Base-by-base conservation (phyloP, 2,329 filamentous ascomycete species). In the Colletotrichum abscissum region DNA sequence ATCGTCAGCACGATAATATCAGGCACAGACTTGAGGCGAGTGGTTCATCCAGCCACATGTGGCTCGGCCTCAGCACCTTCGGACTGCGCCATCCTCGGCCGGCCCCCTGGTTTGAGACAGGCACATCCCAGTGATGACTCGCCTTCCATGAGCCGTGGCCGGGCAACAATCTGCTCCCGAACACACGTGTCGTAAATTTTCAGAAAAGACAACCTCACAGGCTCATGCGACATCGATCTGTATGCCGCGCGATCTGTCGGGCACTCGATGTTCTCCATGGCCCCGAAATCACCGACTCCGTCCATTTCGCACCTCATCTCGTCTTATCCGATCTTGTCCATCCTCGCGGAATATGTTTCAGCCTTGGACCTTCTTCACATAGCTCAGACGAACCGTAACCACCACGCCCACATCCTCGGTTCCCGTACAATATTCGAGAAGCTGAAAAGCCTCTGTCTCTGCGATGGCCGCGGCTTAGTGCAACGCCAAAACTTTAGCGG, bases 401-500 rank as follows among this genome's bases (percentile, higher is more conserved):
- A 75, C 5, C 63, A 66, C 19, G 38, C 54, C 0, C 38, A 69
- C 30, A 73, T 75, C 5, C 60, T 71, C 8, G 65, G 24, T 6
- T 70, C 72, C 3, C 6, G 7, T 2, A 16, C n/a, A 14, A 28
- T 74, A 35, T 75, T 75, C 49, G 19, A 72, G 5, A 56, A 24
- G 4, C 73, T 75, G 7, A 63, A 24, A 8, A 62, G 67, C 4
- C 60, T 46, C 24, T 65, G 64, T 24, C 56, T 67, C 28, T 75
- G 74, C 54, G 73, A 74, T 54, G 69, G 74, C 1, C 74, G 54
- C 12, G 74, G 74, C 54, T 58, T 75, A 1, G 24, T 54, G 16
- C 14, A 6, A 5, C 69, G 73, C 49, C 73, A 69, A 8, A 35
- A 28, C 54, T 62, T 64, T 54, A 22, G 24, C 5, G 42, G 57